Conservation (phyloP, 2,329 filamentous ascomycete genomes). For the Fusarium foetens region DNA sequence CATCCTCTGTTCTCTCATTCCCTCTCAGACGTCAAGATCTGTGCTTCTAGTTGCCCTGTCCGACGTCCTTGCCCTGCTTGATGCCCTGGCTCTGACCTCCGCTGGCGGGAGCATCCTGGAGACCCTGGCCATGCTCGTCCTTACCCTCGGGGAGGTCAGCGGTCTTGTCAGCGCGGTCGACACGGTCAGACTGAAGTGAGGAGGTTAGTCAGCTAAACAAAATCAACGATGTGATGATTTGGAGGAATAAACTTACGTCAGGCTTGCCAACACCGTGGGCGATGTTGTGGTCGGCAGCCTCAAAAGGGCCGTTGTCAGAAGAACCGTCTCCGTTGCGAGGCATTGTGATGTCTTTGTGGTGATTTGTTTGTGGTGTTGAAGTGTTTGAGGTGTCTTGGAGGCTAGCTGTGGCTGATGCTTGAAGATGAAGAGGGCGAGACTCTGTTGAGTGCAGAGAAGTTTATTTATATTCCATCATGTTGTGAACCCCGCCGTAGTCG, state of each 20-base stretch:
- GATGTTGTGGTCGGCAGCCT: slow-evolving; percentile 54
- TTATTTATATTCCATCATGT: slow-evolving; percentile 28
- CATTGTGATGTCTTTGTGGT: slow-evolving; percentile 52
- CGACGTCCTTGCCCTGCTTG: slow-evolving; percentile 52
- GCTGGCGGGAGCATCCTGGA: slow-evolving; percentile 54
- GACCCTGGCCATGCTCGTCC: slow-evolving; percentile 55
- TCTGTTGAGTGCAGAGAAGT: not conserved
- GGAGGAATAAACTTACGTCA: slow-evolving; percentile 47
- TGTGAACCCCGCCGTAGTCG: not conserved
- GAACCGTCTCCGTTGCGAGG: slow-evolving; percentile 62
- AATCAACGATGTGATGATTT: not conserved
- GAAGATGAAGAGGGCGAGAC: not conserved
- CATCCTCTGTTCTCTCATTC: slow-evolving; percentile 6
- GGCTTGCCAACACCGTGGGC: slow-evolving; percentile 56
- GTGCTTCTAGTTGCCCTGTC: slow-evolving; percentile 51
- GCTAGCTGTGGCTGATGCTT: slow-evolving; percentile 6
- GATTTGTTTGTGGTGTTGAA: slow-evolving; percentile 29
- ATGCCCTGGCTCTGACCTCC: slow-evolving; percentile 58
- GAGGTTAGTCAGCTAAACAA: not conserved
- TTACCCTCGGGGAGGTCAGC: slow-evolving; percentile 58
- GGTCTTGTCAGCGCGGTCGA: slow-evolving; percentile 61
- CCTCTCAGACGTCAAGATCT: not conserved
- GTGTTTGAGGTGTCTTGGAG: not conserved
- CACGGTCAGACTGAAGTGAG: slow-evolving; percentile 47
- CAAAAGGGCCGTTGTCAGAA: slow-evolving; percentile 58